phyloP scores from a whole-genome alignment of 805 yeast species.

The Hanseniaspora meyeri region DNA sequence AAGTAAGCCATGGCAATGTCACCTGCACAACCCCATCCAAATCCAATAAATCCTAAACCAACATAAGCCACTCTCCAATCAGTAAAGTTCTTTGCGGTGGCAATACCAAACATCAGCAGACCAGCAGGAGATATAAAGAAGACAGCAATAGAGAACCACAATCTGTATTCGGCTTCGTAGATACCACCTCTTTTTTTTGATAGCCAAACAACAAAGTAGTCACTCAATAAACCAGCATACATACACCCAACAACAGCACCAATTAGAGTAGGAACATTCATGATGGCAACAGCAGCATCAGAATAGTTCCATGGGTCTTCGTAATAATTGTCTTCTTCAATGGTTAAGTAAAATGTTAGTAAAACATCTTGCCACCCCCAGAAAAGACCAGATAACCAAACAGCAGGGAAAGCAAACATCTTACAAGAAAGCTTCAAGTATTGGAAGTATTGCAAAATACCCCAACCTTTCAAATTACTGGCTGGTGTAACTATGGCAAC shows the following conservation, averaged over 20 bases:
- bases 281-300: constrained; percentile 55
- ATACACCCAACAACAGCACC: constrained; percentile 58
- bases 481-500: constrained; percentile 44
- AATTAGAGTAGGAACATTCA: constrained; percentile 59
- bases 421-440: constrained; percentile 41
- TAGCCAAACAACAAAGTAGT: constrained; percentile 47
- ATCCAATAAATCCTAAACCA: constrained; percentile 53
- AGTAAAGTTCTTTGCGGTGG: constrained; percentile 43
- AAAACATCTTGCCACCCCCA: constrained; percentile 77
- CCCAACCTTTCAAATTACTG: constrained; percentile 47
- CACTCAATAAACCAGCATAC: constrained; percentile 50
- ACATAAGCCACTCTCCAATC: constrained; percentile 42
- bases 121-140: constrained; percentile 50
- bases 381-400: constrained; percentile 51
- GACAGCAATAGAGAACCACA: constrained; percentile 45
- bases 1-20: constrained; percentile 56
- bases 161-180: constrained; percentile 53
- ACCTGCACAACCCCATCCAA: constrained; percentile 60
- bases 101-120: constrained; percentile 52
- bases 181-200: constrained; percentile 51
- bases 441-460: constrained; percentile 50
- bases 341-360: constrained; percentile 59
- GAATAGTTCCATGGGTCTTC: constrained; percentile 56
- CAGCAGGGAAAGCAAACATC: constrained; percentile 54
- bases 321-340: constrained; percentile 56